These are phyloP conservation scores for Epicoccum nigrum DNA, from an alignment of 2,329 filamentous ascomycete species.

Conservation along the genomic window DNA sequence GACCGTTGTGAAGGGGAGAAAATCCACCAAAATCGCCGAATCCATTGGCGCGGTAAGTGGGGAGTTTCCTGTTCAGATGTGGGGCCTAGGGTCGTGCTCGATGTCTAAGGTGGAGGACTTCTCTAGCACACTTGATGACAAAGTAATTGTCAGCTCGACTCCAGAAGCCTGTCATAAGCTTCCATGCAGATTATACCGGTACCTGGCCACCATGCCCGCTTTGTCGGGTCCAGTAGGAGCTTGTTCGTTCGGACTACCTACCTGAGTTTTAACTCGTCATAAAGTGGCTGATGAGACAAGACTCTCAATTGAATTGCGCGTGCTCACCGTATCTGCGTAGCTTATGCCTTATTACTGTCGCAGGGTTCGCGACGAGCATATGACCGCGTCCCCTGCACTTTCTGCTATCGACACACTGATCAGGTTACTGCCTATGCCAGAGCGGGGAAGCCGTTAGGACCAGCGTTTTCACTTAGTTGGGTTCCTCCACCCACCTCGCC, in stretches of 20 bases:
- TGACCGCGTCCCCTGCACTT: neutral
- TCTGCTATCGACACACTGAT: neutral
- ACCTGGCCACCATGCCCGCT: neutral
- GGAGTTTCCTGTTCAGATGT: no score
- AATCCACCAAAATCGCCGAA: no score
- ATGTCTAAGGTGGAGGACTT: no score
- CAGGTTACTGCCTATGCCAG: neutral
- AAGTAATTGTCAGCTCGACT: neutral
- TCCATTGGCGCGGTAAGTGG: no score
- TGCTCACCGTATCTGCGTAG: neutral
- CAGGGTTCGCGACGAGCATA: neutral
- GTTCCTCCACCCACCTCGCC: neutral
- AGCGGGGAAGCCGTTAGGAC: neutral
- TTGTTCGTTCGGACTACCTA: neutral
- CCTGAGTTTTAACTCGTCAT: neutral
- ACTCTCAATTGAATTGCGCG: neutral
- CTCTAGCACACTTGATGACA: neutral
- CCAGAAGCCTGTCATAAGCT: neutral
- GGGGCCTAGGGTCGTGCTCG: no score
- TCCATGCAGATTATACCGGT: neutral
- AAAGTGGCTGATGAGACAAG: neutral
- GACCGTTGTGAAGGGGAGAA: no score
- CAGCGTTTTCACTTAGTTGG: slow-evolving; percentile 1
- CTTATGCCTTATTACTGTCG: neutral
- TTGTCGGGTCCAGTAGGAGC: neutral